These are phyloP conservation scores for Rosa persica DNA, from an alignment of 306 rosid species.

Conservation along the genomic window DNA sequence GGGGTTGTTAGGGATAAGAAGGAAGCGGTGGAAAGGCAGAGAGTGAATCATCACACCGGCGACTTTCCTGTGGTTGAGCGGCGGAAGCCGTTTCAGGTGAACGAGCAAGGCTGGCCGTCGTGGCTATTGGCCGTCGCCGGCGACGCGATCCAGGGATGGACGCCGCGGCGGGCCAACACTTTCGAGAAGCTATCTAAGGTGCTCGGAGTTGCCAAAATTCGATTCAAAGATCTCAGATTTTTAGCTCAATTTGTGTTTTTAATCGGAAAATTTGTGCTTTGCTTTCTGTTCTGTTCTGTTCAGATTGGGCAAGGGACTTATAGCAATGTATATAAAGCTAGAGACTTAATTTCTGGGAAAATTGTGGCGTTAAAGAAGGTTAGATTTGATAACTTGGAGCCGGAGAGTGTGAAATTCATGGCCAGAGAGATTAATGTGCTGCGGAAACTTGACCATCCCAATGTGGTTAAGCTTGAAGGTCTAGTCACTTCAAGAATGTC, in stretches of 20 bases:
- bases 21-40: constrained; percentile 22
- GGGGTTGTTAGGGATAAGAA: constrained; percentile 27
- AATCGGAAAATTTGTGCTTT: not conserved
- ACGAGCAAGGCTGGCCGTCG: constrained; percentile 89
- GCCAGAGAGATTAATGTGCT: constrained; percentile 93
- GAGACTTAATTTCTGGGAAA: constrained; percentile 69
- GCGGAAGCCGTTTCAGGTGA: constrained; percentile 44
- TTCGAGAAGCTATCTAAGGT: constrained; percentile 97
- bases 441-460: constrained; percentile 93
- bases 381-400: constrained; percentile 91
- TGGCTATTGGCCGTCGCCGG: constrained; percentile 93
- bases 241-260: not conserved
- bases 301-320: constrained; percentile 99
- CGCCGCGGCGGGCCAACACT: constrained; percentile 91
- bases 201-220: not conserved
- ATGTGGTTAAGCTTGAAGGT: constrained; percentile 93
- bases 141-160: constrained; percentile 88
- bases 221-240: constrained; percentile 9
- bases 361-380: constrained; percentile 93
- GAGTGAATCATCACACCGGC: constrained; percentile 40
- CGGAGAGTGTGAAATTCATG: constrained; percentile 98
- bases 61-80: constrained; percentile 56
- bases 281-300: constrained; percentile 9
- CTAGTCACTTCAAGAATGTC: constrained; percentile 98
- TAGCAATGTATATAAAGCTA: constrained; percentile 97